Percentiles rank a stretch among this genome's conserved stretches.
phyloP scores from a whole-genome alignment of 2,329 filamentous ascomycete genomes.

The Clonostachys solani region DNA sequence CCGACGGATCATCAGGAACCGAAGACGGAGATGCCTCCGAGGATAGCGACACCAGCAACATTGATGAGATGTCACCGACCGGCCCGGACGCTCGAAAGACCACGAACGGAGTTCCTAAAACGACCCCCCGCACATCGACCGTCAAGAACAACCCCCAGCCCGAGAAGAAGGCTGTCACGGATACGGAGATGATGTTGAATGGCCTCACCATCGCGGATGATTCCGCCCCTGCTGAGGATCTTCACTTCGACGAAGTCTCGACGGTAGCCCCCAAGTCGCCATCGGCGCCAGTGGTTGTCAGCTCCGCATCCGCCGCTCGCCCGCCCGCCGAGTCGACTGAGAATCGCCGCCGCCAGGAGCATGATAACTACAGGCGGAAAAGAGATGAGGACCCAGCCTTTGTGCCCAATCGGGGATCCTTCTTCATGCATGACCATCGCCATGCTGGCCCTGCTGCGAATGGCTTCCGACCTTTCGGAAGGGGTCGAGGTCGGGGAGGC shows the following conservation, averaged over 20 bases:
- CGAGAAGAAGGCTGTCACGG: constrained; percentile 30
- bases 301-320: constrained; percentile 42
- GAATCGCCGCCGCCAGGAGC: constrained; percentile 75
- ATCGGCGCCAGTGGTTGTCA: constrained; percentile 48
- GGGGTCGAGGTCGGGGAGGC: constrained; percentile 59
- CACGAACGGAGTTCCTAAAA: constrained; percentile 35
- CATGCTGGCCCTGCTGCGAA: constrained; percentile 73
- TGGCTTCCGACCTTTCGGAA: constrained; percentile 68
- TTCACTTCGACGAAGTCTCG: constrained; percentile 39
- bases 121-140: constrained; percentile 25
- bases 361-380: constrained; percentile 86
- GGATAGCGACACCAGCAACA: constrained; percentile 61
- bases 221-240: constrained; percentile 32
- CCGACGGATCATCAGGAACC: constrained; percentile 58
- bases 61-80: constrained; percentile 51
- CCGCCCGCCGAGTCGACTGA: constrained; percentile 52
- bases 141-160: constrained; percentile 19
- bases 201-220: constrained; percentile 41
- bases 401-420: constrained; percentile 88
- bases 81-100: constrained; percentile 33
- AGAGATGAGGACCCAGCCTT: constrained; percentile 87
- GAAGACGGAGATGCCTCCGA: constrained; percentile 57
- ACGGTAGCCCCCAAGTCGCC: constrained; percentile 31
- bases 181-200: constrained; percentile 57
- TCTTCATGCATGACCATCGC: constrained; percentile 95